A percentile compares a stretch with the other conserved stretches of the same genome.
Evolutionary conservation across 2,329 filamentous ascomycete genomes (phyloP).

Genomic region (Dothistroma septosporum): DNA sequence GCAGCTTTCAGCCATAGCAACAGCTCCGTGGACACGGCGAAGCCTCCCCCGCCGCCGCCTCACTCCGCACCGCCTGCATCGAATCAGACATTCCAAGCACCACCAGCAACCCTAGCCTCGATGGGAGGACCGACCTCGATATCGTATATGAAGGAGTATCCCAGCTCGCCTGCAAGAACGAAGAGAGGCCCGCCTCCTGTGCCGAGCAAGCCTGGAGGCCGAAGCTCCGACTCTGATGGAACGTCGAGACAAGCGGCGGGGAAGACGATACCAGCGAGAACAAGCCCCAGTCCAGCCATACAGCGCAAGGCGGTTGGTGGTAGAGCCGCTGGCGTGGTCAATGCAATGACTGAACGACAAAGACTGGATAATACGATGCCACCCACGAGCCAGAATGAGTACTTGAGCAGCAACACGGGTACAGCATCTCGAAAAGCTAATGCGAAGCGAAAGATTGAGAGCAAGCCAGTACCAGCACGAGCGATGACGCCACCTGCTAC

Average conservation of each 20-base stretch:
- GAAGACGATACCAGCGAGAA: constrained; percentile 23
- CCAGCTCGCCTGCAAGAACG: constrained; percentile 36
- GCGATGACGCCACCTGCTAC: constrained; percentile 44
- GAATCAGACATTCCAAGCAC: constrained; percentile 5
- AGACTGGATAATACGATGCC: constrained; percentile 30
- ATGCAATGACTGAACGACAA: constrained; percentile 31
- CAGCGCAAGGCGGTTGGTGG: constrained; percentile 35
- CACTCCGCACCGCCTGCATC: constrained; percentile 18
- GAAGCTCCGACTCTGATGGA: constrained; percentile 24
- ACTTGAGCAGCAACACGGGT: constrained; percentile 23
- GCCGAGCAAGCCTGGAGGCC: constrained; percentile 22
- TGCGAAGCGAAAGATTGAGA: constrained; percentile 25
- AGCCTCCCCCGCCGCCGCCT: constrained; percentile 25
- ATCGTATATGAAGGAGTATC: constrained; percentile 50
- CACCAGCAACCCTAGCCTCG: constrained; percentile 8
- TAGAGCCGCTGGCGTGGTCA: constrained; percentile 32
- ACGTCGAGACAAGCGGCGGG: constrained; percentile 18
- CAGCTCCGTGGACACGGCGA: constrained; percentile 23
- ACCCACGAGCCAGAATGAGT: constrained; percentile 7
- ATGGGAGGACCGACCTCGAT: constrained; percentile 25
- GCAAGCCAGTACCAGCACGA: constrained; percentile 21
- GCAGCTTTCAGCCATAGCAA: constrained; percentile 27
- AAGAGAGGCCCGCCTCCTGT: constrained; percentile 27
- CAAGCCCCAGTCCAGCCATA: constrained; percentile 24
- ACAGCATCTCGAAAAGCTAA: constrained; percentile 15